Percentiles rank a stretch among this genome's conserved stretches.
Conservation (phyloP, 345 rosid genomes). For the Citrus glauca region DNA sequence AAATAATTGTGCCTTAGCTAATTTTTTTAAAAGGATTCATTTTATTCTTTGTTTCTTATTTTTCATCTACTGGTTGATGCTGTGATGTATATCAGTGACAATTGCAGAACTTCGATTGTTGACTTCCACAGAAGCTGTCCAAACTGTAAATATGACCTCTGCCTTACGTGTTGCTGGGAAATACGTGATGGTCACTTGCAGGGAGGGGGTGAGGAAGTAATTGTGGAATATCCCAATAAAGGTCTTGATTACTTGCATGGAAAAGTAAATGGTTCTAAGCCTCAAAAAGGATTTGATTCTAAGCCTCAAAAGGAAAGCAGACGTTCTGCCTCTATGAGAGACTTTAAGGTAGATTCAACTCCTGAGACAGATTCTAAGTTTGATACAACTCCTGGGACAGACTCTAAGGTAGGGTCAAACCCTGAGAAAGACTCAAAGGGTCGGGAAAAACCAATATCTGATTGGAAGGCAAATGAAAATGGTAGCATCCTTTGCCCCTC, state of each 20-base stretch:
- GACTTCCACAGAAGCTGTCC: conserved; percentile 44
- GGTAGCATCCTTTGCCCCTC: conserved; percentile 40
- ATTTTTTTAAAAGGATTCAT: neutral
- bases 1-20: neutral
- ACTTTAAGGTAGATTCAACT: neutral
- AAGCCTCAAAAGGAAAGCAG: neutral
- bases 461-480: conserved; percentile 41
- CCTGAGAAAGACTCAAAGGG: conserved; percentile 1
- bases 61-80: neutral
- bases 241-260: conserved; percentile 36
- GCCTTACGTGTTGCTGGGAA: conserved; percentile 42
- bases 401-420: neutral
- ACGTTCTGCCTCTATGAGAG: neutral
- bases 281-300: neutral
- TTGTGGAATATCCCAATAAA: conserved; percentile 14
- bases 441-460: neutral
- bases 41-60: neutral
- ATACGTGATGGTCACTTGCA: conserved; percentile 31
- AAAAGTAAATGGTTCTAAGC: neutral
- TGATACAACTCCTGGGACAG: neutral
- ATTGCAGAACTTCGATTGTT: conserved; percentile 43
- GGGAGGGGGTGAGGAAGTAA: conserved; percentile 18
- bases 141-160: conserved; percentile 35
- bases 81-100: conserved; percentile 22
- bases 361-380: neutral